phyloP scores from a whole-genome alignment of 2,329 filamentous ascomycete genomes.

The Monilinia laxa region DNA sequence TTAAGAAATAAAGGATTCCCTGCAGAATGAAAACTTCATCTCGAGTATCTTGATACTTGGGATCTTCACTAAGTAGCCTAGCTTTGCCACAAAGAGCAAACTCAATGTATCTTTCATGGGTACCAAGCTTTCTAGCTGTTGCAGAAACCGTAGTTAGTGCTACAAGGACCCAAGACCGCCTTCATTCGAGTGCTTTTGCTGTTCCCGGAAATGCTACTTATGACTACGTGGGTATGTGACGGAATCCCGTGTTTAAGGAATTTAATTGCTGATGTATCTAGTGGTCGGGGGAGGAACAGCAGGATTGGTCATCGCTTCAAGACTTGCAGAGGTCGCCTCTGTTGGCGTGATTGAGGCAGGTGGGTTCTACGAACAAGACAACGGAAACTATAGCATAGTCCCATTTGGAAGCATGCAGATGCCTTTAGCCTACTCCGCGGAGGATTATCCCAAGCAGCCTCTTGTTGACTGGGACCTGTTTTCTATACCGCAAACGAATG shows the following conservation, averaged over 20 bases:
- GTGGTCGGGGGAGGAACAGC: conserved; percentile 28
- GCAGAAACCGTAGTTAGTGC: not conserved
- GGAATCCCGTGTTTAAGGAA: too few relatives aligned
- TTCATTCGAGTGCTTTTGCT: conserved; percentile 28
- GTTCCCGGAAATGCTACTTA: conserved; percentile 35
- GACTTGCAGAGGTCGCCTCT: conserved; percentile 23
- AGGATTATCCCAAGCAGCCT: conserved; percentile 10
- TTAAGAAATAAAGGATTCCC: not conserved
- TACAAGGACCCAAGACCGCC: not conserved
- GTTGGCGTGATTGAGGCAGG: conserved; percentile 32
- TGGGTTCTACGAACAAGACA: conserved; percentile 23
- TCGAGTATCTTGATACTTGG: not conserved
- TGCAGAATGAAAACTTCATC: not conserved
- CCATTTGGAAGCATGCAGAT: conserved; percentile 2
- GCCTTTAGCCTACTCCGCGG: conserved; percentile 18
- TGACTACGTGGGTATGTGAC: conserved; percentile 42
- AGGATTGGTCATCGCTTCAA: conserved; percentile 25
- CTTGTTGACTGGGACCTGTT: conserved; percentile 27
- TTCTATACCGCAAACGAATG: conserved; percentile 28
- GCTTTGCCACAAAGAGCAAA: too few relatives aligned
- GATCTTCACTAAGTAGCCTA: too few relatives aligned
- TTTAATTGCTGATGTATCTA: not conserved
- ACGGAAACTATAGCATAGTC: conserved; percentile 16
- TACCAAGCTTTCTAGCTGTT: not conserved
- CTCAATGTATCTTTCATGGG: not conserved